Evolutionary conservation across 192 early-diverging fungal species (phyloP), one percentile per base, ranked within the genome.

Genomic region (Nowakowskiella sp.): DNA sequence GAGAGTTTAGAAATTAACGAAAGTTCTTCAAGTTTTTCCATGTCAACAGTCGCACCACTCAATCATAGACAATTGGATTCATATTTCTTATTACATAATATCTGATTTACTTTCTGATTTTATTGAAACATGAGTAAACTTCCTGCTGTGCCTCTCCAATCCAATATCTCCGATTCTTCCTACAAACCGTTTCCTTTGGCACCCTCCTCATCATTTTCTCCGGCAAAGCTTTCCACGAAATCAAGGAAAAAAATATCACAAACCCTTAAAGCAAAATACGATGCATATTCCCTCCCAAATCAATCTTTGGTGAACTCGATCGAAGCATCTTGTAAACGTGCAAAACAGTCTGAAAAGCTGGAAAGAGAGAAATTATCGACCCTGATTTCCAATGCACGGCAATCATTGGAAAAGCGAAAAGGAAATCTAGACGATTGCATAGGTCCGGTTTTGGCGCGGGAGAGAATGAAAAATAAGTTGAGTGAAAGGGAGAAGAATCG

Each of bases 1-100:
- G 87, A 77, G 36, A 99, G 83, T 66, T 92, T 92, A 57, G 83
- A 81, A 5, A 99, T 87, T 31, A 96, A 69, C 36, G 88, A 88
- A 50, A 95, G 78, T 49, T 85, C 79, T 63, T 94, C 95, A 16
- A 97, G 80, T 59, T 85, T 73, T 53, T 84, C 73, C 49, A 95
- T 61, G 56, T 85, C 79, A n/a, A n/a, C n/a, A n/a, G n/a, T 26
- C 65, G 66, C 66, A 72, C n/a, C n/a, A n/a, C n/a, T n/a, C n/a
- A n/a, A n/a, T n/a, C n/a, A n/a, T n/a, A n/a, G n/a, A n/a, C n/a
- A n/a, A n/a, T n/a, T n/a, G n/a, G n/a, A n/a, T n/a, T n/a, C n/a
- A n/a, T n/a, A n/a, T n/a, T n/a, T n/a, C n/a, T n/a, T n/a, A n/a
- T n/a, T n/a, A n/a, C n/a, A n/a, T n/a, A n/a, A n/a, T n/a, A n/a